A percentile compares a stretch with the other conserved stretches of the same genome.
Conservation (phyloP, 306 rosid species). For the Prunus fruticosa region DNA sequence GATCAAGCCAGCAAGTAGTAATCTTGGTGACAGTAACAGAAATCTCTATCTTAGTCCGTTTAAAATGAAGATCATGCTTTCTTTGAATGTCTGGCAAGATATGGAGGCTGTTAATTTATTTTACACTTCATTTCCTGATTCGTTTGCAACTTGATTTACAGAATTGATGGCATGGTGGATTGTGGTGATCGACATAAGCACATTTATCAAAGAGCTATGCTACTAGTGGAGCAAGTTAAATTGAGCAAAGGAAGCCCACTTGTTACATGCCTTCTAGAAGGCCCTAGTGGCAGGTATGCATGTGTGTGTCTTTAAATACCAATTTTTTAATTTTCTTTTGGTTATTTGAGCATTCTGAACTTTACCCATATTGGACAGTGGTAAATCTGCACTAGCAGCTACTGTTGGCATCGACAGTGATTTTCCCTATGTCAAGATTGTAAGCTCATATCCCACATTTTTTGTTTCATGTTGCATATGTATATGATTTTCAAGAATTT, state of each 20-base stretch:
- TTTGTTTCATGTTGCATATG: constrained; percentile 1
- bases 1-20: background rate
- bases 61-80: background rate
- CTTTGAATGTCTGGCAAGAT: background rate
- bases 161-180: constrained; percentile 86
- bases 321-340: constrained; percentile 11
- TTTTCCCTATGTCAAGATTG: constrained; percentile 96
- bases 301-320: background rate
- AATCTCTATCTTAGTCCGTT: background rate
- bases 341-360: constrained; percentile 30
- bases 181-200: constrained; percentile 86
- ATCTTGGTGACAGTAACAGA: background rate
- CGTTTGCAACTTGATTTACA: constrained; percentile 34
- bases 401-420: constrained; percentile 96
- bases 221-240: constrained; percentile 93
- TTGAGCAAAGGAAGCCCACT: constrained; percentile 94
- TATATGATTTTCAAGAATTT: constrained; percentile 19
- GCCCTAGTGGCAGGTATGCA: constrained; percentile 86
- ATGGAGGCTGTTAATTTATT: no score
- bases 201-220: constrained; percentile 76
- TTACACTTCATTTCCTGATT: background rate
- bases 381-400: constrained; percentile 92
- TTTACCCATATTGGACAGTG: constrained; percentile 57
- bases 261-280: constrained; percentile 92
- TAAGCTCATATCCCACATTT: constrained; percentile 42